Percentiles rank a stretch among this genome's conserved stretches.
These are phyloP conservation scores for Nothophoma quercina DNA, from an alignment of 2,329 filamentous ascomycete genomes.

Conservation along the genomic window DNA sequence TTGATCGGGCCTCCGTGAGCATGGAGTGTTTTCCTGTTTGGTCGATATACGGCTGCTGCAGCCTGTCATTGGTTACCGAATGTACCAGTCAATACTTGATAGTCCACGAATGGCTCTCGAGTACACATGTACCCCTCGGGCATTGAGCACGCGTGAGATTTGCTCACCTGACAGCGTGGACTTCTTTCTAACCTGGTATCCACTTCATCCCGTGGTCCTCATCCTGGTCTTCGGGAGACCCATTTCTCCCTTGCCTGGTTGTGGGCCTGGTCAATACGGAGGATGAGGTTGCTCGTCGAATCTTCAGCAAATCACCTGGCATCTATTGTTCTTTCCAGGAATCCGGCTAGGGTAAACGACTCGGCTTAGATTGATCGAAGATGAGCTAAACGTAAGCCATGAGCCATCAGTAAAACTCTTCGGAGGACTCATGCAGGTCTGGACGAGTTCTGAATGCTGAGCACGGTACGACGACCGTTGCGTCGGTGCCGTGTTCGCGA, in stretches of 20 bases:
- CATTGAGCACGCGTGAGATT: conserved; percentile 26
- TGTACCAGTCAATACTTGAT: conserved; percentile 44
- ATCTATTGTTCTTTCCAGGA: neutral
- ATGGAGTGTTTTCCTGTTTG: conserved; percentile 30
- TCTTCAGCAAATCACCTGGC: conserved; percentile 5
- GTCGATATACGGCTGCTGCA: conserved; percentile 20
- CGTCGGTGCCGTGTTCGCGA: conserved; percentile 24
- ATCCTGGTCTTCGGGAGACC: conserved; percentile 29
- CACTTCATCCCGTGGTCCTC: conserved; percentile 11
- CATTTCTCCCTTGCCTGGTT: conserved; percentile 18
- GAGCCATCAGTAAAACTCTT: conserved; percentile 24
- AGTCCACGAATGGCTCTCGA: conserved; percentile 45
- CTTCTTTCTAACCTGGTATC: conserved; percentile 17
- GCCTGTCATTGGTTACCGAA: conserved; percentile 47
- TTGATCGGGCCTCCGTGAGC: conserved; percentile 18
- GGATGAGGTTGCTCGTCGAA: conserved; percentile 7
- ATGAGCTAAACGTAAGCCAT: conserved; percentile 17
- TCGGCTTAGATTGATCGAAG: conserved; percentile 5
- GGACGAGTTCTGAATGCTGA: conserved; percentile 30
- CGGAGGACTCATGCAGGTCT: conserved; percentile 25
- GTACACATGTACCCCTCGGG: conserved; percentile 38
- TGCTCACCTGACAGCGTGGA: conserved; percentile 47
- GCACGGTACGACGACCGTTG: conserved; percentile 27
- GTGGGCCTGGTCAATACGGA: conserved; percentile 11
- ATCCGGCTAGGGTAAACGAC: conserved; percentile 7